Base-by-base conservation (phyloP, 345 rosid genomes). In the Salix purpurea region DNA sequence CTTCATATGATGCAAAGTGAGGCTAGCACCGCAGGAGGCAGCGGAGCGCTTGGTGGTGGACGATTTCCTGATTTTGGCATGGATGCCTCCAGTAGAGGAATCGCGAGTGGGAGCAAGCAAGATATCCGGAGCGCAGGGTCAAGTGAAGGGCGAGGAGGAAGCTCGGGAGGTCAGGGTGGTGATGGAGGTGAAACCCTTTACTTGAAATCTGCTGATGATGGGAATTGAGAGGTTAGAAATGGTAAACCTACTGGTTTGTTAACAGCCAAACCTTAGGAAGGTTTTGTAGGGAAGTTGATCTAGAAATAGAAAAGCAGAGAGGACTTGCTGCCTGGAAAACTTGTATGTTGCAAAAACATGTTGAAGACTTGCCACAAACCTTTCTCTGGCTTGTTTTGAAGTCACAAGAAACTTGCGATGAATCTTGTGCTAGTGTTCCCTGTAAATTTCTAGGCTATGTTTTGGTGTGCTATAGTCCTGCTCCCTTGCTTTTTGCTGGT, bases 111-210 rank as follows among this genome's bases (percentile, higher is more conserved):
- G 69, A 85, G 87, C 87, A 94, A 92, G 92, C 95, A 88, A 54
- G 98, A 96, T 65, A 82, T 91, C 40, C 96, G 94, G 67, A 89
- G 87, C 60, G 83, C 87, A 1, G 88, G 88, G 54, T 84, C 91
- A 6, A 78, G 76, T 4, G 99, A 94, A 74, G 97, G 89, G 18
- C 89, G 96, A 69, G 98, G 96, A 14, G 94, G 92, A 26, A 89
- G 92, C 86, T 90, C 97, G 0, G 92, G 88, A 37, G 86, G 90
- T 62, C 86, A 81, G 61, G 86, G 90, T 44, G 86, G 89, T 18
- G 93, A 93, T 68, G 99, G 97, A 7, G 98, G 97, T 18, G 99
- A 94, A 84, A 89, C 90, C 26, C 91, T 88, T 40, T 96, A 96
- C 91, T 84, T 96, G 89, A 96, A 91, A 84, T 85, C 93, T 1